Conservation (phyloP, 257 asterid species). For the Solanum gracilifrons region DNA sequence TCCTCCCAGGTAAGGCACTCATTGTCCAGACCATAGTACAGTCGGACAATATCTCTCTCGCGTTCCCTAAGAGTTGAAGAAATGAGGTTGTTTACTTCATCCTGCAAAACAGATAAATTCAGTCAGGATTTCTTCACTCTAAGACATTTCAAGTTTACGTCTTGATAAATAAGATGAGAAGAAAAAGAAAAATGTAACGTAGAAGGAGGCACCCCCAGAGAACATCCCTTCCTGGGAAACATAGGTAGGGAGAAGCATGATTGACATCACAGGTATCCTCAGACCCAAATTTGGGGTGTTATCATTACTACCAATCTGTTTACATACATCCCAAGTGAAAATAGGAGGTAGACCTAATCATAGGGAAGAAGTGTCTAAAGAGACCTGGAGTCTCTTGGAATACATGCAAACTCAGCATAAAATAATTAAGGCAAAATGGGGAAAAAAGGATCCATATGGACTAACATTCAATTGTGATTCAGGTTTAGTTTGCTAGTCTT, state of each 20-base stretch:
- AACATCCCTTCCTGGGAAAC: background rate
- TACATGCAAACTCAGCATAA: background rate
- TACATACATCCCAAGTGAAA: background rate
- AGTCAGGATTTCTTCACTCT: background rate
- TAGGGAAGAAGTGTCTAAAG: background rate
- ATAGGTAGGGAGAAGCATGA: background rate
- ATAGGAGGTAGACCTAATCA: background rate
- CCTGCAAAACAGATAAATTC: constrained; percentile 30
- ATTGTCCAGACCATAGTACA: constrained; percentile 73
- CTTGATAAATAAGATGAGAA: background rate
- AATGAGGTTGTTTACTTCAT: constrained; percentile 75
- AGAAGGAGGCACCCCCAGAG: background rate
- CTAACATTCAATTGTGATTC: background rate
- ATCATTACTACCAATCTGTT: background rate
- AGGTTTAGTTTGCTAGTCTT: background rate
- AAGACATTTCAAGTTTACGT: background rate
- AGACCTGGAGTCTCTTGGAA: background rate
- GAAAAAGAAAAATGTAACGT: background rate
- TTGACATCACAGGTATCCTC: background rate
- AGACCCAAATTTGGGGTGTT: background rate
- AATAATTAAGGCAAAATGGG: background rate
- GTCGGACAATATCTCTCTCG: constrained; percentile 73
- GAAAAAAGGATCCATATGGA: background rate
- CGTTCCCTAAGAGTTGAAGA: constrained; percentile 49
- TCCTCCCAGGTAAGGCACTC: constrained; percentile 98